These are phyloP conservation scores for Lathyrus oleraceus DNA, from an alignment of 306 rosid genomes.

Conservation along the genomic window DNA sequence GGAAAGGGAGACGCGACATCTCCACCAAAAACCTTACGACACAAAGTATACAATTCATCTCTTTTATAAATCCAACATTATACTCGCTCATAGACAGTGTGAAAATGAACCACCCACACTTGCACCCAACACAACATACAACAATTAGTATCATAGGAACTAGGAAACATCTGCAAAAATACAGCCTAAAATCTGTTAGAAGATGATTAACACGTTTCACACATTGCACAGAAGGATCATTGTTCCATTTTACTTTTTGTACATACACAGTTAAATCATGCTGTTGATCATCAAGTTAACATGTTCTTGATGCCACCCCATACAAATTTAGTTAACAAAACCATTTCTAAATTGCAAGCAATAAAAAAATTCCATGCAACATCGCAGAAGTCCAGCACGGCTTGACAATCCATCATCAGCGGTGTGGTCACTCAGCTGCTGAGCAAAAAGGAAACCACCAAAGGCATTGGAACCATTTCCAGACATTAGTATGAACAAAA, in stretches of 20 bases:
- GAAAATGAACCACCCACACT: too few relatives aligned
- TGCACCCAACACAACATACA: too few relatives aligned
- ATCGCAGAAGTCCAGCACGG: slow-evolving; percentile 27
- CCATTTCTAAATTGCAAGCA: slow-evolving; percentile 45
- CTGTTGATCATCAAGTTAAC: slow-evolving; percentile 40
- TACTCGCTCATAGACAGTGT: too few relatives aligned
- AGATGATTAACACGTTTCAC: slow-evolving; percentile 25
- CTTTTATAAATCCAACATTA: too few relatives aligned
- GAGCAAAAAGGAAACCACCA: slow-evolving; percentile 19
- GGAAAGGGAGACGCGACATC: too few relatives aligned
- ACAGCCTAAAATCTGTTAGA: background rate
- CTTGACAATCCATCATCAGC: slow-evolving; percentile 25
- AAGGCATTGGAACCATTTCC: slow-evolving; percentile 31
- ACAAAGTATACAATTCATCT: too few relatives aligned
- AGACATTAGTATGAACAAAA: background rate
- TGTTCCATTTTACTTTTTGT: slow-evolving; percentile 32
- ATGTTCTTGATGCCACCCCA: slow-evolving; percentile 45
- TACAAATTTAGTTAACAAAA: slow-evolving; percentile 42
- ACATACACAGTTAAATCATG: slow-evolving; percentile 40
- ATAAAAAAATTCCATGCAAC: slow-evolving; percentile 45
- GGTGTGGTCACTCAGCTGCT: slow-evolving; percentile 53
- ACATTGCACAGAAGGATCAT: slow-evolving; percentile 23
- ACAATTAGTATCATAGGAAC: background rate
- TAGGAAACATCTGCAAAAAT: background rate
- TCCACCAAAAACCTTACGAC: too few relatives aligned